Evolutionary conservation across 768 basidiomycete species (phyloP).

Genomic region (Mycena haematopus): DNA sequence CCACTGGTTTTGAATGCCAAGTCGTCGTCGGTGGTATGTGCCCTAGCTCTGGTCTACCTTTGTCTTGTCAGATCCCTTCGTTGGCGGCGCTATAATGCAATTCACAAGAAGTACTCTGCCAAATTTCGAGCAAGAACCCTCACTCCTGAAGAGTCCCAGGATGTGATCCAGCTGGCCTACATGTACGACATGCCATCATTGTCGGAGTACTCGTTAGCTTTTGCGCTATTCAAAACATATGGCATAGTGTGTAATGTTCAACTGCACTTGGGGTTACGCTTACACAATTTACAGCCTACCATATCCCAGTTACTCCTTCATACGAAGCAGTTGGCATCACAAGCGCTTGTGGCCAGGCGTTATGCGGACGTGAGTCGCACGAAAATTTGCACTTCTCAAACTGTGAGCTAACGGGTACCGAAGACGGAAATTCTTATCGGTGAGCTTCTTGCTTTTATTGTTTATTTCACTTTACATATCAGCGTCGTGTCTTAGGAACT

Average conservation of each 20-base stretch:
- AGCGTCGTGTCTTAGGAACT: conserved; percentile 37
- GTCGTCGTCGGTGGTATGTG: conserved; percentile 10
- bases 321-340: conserved; percentile 48
- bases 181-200: conserved; percentile 55
- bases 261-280: neutral
- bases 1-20: neutral
- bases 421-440: conserved; percentile 54
- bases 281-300: conserved; percentile 42
- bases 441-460: conserved; percentile 27
- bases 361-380: conserved; percentile 54
- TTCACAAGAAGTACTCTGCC: conserved; percentile 46
- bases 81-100: conserved; percentile 48
- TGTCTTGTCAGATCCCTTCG: conserved; percentile 45
- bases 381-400: neutral
- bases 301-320: conserved; percentile 50
- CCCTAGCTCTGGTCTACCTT: conserved; percentile 27
- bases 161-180: conserved; percentile 41
- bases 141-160: conserved; percentile 54
- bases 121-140: conserved; percentile 42
- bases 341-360: conserved; percentile 45
- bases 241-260: conserved; percentile 44
- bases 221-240: conserved; percentile 63
- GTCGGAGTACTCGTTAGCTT: conserved; percentile 46
- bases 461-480: neutral
- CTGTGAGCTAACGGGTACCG: neutral